phyloP scores from a whole-genome alignment of 257 asterid genomes.

The Solanum paucissectum region DNA sequence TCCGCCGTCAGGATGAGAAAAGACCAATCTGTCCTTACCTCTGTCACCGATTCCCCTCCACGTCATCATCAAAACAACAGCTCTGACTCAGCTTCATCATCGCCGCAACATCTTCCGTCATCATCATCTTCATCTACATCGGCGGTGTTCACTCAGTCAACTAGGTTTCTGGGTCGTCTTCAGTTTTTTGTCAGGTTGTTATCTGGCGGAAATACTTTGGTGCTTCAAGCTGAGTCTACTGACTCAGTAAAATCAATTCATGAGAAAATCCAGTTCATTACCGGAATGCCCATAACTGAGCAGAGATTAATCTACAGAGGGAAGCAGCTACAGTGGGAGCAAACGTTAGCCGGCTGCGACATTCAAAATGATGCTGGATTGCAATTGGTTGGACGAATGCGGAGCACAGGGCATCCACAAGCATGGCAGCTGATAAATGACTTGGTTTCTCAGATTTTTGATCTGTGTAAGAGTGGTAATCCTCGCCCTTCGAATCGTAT shows the following conservation, averaged over 20 bases:
- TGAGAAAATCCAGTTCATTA: conserved; percentile 32
- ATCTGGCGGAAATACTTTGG: conserved; percentile 44
- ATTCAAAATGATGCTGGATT: conserved; percentile 59
- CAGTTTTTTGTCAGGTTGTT: conserved; percentile 80
- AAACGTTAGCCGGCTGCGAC: conserved; percentile 38
- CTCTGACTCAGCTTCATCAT: neutral
- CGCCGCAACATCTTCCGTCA: neutral
- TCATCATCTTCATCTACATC: neutral
- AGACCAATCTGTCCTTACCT: conserved; percentile 38
- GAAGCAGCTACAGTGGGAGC: conserved; percentile 66
- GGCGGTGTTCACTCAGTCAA: neutral
- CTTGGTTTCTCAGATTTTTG: conserved; percentile 30
- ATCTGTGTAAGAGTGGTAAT: conserved; percentile 23
- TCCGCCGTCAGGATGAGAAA: conserved; percentile 42
- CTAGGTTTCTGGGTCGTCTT: conserved; percentile 20
- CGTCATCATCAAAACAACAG: neutral
- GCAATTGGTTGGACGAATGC: conserved; percentile 62
- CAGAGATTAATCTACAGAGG: conserved; percentile 73
- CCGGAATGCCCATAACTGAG: conserved; percentile 51
- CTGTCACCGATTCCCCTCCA: conserved; percentile 16
- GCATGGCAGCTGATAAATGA: conserved; percentile 71
- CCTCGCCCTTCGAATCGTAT: neutral
- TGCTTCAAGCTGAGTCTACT: conserved; percentile 41
- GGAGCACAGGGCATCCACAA: conserved; percentile 69
- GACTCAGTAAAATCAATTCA: conserved; percentile 54